Conservation (phyloP, 1,284 basidiomycete genomes). For the Cryptococcus maquisensis region DNA sequence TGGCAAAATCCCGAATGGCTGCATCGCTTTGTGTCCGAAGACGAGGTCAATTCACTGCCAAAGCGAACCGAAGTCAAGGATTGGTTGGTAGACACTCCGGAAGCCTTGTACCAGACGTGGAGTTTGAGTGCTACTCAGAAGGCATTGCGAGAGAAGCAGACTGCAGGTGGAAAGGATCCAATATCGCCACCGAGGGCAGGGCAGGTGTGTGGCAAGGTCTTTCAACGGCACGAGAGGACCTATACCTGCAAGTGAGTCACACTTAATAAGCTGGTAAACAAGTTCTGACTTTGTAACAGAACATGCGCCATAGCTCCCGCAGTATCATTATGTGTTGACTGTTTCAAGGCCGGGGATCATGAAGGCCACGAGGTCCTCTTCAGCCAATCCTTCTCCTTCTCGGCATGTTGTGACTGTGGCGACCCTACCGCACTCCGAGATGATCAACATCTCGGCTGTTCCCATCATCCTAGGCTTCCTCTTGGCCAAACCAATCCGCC, state of each 20-base stretch:
- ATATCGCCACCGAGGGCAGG: conserved; percentile 21
- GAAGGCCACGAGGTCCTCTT: conserved; percentile 82
- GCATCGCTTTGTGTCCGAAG: conserved; percentile 15
- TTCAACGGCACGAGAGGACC: conserved; percentile 60
- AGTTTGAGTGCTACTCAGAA: conserved; percentile 25
- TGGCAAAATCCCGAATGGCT: conserved; percentile 30
- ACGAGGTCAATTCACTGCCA: not conserved
- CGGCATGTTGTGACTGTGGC: conserved; percentile 89
- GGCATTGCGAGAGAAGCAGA: conserved; percentile 14
- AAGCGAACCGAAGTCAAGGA: not conserved
- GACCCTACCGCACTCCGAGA: conserved; percentile 78
- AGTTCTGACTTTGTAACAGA: conserved; percentile 49
- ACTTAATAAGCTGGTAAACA: not conserved
- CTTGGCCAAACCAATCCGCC: conserved; percentile 28
- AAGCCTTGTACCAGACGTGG: conserved; percentile 12
- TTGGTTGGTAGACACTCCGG: conserved; percentile 8
- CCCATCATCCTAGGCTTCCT: conserved; percentile 58
- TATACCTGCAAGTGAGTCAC: conserved; percentile 81
- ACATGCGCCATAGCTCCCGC: conserved; percentile 85
- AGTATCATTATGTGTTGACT: conserved; percentile 79
- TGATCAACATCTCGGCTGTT: conserved; percentile 58
- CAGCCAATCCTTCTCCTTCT: conserved; percentile 82
- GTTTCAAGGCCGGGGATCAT: conserved; percentile 81
- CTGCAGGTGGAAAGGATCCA: conserved; percentile 13
- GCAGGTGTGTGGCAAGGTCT: conserved; percentile 36